These are phyloP conservation scores for Calonectria fujianensis DNA, from an alignment of 2,329 filamentous ascomycete species.

Conservation along the genomic window DNA sequence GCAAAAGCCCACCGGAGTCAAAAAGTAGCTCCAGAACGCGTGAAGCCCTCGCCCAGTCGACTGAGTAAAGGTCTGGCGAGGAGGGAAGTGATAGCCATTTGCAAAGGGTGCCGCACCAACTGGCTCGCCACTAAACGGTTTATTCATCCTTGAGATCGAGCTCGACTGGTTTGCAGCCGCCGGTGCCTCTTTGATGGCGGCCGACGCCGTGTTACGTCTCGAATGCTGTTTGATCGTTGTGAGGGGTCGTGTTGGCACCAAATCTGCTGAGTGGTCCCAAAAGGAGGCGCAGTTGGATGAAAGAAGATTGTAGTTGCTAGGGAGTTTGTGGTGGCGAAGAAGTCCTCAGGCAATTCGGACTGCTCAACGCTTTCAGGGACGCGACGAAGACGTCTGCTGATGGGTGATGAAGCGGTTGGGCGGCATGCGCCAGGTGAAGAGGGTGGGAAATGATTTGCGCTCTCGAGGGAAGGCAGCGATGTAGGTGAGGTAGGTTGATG, in stretches of 20 bases:
- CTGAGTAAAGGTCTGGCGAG: constrained; percentile 75
- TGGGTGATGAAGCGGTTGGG: constrained; percentile 56
- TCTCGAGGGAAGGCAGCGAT: constrained; percentile 44
- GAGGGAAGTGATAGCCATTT: constrained; percentile 81
- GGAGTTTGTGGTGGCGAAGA: constrained; percentile 68
- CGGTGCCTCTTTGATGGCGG: constrained; percentile 45
- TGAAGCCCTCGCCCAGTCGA: constrained; percentile 74
- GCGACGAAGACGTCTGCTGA: constrained; percentile 58
- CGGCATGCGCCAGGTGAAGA: constrained; percentile 46
- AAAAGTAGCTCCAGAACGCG: constrained; percentile 82
- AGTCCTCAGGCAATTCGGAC: constrained; percentile 68
- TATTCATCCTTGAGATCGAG: constrained; percentile 29
- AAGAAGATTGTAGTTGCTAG: constrained; percentile 65
- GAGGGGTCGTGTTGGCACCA: constrained; percentile 43
- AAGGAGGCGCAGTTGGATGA: constrained; percentile 46
- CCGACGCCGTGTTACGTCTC: constrained; percentile 48
- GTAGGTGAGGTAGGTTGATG: constrained; percentile 41
- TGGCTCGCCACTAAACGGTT: constrained; percentile 51
- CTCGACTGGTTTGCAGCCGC: constrained; percentile 34
- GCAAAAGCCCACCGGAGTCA: constrained; percentile 84
- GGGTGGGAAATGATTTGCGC: constrained; percentile 31
- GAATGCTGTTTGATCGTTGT: constrained; percentile 51
- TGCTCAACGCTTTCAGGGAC: constrained; percentile 64
- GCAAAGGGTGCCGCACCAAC: constrained; percentile 66
- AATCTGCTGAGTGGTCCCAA: constrained; percentile 46